phyloP scores from a whole-genome alignment of 371 early-diverging fungal species.

The Zopfochytrium polystomum region DNA sequence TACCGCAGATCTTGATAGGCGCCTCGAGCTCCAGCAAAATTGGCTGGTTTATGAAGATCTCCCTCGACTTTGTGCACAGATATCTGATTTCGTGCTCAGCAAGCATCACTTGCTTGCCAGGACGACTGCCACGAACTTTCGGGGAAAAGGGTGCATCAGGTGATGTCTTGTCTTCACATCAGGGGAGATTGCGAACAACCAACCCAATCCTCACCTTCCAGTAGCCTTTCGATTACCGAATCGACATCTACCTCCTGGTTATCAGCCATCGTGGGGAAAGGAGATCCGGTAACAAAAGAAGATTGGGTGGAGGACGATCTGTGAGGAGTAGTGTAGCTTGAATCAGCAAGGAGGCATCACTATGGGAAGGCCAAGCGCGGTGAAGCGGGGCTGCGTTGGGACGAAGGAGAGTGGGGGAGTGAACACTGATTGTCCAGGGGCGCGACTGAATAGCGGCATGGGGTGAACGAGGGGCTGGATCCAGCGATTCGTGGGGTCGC shows the following conservation, averaged over 20 bases:
- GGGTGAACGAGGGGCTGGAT: too few relatives aligned
- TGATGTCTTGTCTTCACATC: too few relatives aligned
- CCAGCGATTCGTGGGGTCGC: too few relatives aligned
- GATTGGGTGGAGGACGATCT: background rate
- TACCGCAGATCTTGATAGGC: constrained; percentile 92
- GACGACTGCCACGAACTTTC: constrained; percentile 87
- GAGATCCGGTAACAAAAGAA: background rate
- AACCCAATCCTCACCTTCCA: constrained; percentile 77
- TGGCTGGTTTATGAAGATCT: constrained; percentile 90
- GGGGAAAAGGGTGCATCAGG: background rate
- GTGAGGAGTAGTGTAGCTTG: too few relatives aligned
- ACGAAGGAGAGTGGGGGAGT: too few relatives aligned
- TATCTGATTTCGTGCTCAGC: constrained; percentile 71
- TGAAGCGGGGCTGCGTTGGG: too few relatives aligned
- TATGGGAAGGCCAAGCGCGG: too few relatives aligned
- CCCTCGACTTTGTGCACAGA: constrained; percentile 74
- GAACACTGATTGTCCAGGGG: too few relatives aligned
- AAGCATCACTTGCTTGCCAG: constrained; percentile 78
- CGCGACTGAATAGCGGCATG: too few relatives aligned
- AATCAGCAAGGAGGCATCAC: too few relatives aligned
- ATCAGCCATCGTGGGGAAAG: constrained; percentile 4
- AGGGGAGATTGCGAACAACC: too few relatives aligned
- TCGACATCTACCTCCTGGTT: constrained; percentile 70
- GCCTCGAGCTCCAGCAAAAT: constrained; percentile 89
- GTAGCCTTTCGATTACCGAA: constrained; percentile 80